phyloP scores from a whole-genome alignment of 106 monocot species.

The Triglochin maritima region DNA sequence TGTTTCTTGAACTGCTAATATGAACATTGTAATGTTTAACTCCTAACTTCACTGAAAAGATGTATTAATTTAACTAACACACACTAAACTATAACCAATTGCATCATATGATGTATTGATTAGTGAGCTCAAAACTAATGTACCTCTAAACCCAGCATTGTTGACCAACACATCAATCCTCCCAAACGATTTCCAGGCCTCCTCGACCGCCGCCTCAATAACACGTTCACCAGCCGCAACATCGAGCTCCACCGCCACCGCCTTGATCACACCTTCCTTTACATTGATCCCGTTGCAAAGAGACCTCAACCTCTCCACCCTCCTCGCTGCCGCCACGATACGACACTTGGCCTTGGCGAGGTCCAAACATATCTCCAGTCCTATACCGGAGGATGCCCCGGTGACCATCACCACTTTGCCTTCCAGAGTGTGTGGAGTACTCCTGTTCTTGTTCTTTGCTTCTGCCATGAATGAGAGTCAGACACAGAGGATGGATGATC shows the following conservation, averaged over 20 bases:
- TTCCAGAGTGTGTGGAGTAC: not conserved
- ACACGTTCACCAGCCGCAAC: conserved; percentile 23
- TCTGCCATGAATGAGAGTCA: too few species aligned
- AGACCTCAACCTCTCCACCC: conserved; percentile 23
- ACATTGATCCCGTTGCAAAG: conserved; percentile 39
- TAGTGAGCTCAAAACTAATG: not conserved
- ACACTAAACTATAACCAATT: not conserved
- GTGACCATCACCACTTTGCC: conserved; percentile 40
- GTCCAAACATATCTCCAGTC: conserved; percentile 27
- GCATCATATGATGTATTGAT: not conserved
- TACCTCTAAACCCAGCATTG: conserved; percentile 30
- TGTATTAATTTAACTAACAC: not conserved
- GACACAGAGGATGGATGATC: too few species aligned
- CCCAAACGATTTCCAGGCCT: conserved; percentile 26
- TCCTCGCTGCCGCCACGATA: conserved; percentile 32
- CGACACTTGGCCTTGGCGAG: conserved; percentile 22
- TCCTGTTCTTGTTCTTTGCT: too few species aligned
- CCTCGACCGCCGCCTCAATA: conserved; percentile 9
- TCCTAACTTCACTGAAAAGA: not conserved
- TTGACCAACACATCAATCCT: conserved; percentile 23
- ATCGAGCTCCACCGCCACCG: not conserved
- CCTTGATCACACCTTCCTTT: not conserved
- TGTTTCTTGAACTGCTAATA: not conserved
- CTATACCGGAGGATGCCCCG: conserved; percentile 34
- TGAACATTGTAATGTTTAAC: not conserved